Conservation (phyloP, 208 protist species). For the Zelonia costaricensis region DNA sequence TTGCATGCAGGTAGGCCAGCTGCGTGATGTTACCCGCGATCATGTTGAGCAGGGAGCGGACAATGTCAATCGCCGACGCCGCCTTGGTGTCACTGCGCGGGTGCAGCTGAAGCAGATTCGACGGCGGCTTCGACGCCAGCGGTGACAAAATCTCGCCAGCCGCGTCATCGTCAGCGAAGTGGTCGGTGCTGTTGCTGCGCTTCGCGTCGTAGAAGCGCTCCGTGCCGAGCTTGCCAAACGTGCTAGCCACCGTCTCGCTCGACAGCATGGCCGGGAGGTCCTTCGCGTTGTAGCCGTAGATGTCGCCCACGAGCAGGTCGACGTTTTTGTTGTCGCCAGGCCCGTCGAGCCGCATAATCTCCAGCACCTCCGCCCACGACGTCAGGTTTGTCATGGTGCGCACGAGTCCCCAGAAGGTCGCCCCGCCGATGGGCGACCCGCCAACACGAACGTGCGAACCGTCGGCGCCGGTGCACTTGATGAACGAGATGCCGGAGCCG, state of each 20-base stretch:
- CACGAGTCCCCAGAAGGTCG: constrained; percentile 97
- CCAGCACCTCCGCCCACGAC: constrained; percentile 95
- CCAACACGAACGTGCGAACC: constrained; percentile 93
- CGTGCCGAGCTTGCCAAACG: constrained; percentile 88
- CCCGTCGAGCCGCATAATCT: constrained; percentile 92
- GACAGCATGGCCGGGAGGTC: constrained; percentile 89
- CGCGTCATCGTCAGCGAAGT: constrained; percentile 41
- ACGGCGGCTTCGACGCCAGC: constrained; percentile 5
- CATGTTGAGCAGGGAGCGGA: constrained; percentile 94
- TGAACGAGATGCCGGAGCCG: constrained; percentile 97
- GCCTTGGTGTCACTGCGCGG: constrained; percentile 18
- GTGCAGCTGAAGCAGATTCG: constrained; percentile 4
- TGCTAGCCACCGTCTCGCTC: constrained; percentile 84
- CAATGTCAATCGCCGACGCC: constrained; percentile 82
- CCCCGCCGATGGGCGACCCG: constrained; percentile 95
- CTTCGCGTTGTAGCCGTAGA: constrained; percentile 96
- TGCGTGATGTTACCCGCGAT: constrained; percentile 96
- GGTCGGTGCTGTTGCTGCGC: constrained; percentile 23
- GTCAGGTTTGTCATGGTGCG: constrained; percentile 92
- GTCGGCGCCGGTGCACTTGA: constrained; percentile 88
- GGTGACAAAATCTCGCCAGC: constrained; percentile 37
- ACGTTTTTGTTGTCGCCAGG: constrained; percentile 95
- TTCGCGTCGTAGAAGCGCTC: constrained; percentile 58
- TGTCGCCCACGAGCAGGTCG: constrained; percentile 97
- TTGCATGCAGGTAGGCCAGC: constrained; percentile 95